Percentiles rank a stretch among this genome's conserved stretches.
phyloP scores from a whole-genome alignment of 192 early-diverging fungal genomes.

The Linnemannia exigua region DNA sequence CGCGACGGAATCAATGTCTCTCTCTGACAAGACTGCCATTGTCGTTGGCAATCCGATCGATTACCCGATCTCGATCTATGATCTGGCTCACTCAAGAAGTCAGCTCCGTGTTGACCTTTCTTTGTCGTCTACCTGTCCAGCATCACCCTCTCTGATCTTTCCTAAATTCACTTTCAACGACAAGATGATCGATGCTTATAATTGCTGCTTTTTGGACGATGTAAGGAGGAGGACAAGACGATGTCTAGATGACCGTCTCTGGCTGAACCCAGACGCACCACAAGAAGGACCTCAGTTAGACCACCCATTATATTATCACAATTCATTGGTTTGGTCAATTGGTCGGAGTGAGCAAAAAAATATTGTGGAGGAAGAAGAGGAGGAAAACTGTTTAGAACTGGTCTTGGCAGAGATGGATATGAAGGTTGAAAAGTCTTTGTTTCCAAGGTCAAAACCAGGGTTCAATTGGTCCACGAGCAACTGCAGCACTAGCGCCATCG shows the following conservation, averaged over 20 bases:
- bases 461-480: background rate
- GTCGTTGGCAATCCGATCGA: background rate
- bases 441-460: background rate
- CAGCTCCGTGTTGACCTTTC: background rate
- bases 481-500: no score
- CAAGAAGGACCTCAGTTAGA: background rate
- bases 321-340: background rate
- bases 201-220: background rate
- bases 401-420: background rate
- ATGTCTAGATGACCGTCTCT: background rate
- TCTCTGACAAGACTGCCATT: background rate
- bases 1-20: background rate
- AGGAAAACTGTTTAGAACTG: background rate
- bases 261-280: background rate
- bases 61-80: background rate
- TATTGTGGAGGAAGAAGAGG: background rate
- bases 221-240: background rate
- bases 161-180: background rate
- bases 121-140: background rate
- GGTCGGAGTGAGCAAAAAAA: background rate
- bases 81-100: background rate
- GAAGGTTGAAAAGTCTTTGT: background rate
- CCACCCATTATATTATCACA: background rate
- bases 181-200: background rate
- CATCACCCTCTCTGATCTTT: background rate